Percentiles rank a stretch among this genome's conserved stretches.
Conservation (phyloP, 257 asterid species). For the Fraxinus americana region DNA sequence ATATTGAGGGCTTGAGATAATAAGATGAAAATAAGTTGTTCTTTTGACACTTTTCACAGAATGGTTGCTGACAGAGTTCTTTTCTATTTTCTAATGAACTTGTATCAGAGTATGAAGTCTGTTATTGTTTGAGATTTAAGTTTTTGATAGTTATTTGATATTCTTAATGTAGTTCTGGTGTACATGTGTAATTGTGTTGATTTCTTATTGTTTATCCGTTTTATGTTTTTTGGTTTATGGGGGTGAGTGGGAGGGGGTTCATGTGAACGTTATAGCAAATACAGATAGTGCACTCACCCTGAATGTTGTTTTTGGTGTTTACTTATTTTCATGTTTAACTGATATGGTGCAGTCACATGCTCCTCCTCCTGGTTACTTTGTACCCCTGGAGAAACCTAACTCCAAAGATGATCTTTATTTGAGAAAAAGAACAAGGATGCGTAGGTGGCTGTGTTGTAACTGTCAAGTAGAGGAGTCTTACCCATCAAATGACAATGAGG, state of each 20-base stretch:
- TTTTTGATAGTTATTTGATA: conserved; percentile 4
- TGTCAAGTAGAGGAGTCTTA: conserved; percentile 74
- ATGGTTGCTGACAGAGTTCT: conserved; percentile 8
- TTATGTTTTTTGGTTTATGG: not conserved
- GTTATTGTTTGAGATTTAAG: not conserved
- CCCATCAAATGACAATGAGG: conserved; percentile 64
- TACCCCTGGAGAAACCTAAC: conserved; percentile 53
- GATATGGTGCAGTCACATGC: conserved; percentile 56
- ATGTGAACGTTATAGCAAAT: not conserved
- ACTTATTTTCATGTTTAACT: conserved; percentile 3
- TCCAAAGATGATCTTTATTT: conserved; percentile 55
- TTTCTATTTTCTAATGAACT: not conserved
- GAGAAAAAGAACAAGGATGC: conserved; percentile 77
- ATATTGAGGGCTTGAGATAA: not conserved
- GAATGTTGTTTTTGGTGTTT: conserved; percentile 16
- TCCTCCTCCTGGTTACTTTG: conserved; percentile 74
- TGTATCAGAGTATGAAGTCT: not conserved
- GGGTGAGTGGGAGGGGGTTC: not conserved
- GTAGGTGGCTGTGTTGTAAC: conserved; percentile 87
- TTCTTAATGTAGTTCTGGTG: conserved; percentile 17
- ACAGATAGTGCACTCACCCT: not conserved
- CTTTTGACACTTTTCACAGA: conserved; percentile 8
- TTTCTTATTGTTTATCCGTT: not conserved
- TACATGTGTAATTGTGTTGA: conserved; percentile 1
- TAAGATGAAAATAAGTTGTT: not conserved